Evolutionary conservation across 495 filamentous ascomycete species (phyloP).

Genomic region (Thermothielavioides terrestris): DNA sequence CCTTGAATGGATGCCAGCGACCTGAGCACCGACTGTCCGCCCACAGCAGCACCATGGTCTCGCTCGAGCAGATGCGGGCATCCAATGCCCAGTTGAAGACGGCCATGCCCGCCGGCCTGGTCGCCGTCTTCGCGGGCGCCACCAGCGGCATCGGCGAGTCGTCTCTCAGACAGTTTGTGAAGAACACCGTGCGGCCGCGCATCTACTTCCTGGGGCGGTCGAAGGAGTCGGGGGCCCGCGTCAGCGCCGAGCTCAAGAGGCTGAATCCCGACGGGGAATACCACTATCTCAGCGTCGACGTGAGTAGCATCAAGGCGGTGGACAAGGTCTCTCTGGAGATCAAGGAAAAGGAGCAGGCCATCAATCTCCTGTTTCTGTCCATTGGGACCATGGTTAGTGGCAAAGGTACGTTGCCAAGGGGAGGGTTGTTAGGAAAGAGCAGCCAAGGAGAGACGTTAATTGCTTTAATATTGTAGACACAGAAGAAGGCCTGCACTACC

Average conservation of each 20-base stretch:
- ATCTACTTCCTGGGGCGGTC: constrained; percentile 42
- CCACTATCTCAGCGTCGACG: constrained; percentile 47
- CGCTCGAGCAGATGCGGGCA: constrained; percentile 24
- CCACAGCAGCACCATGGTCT: constrained; percentile 35
- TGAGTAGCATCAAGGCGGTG: constrained; percentile 50
- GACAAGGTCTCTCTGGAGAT: constrained; percentile 53
- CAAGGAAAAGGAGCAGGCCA: constrained; percentile 37
- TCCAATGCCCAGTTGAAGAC: constrained; percentile 33
- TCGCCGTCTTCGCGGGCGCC: constrained; percentile 55
- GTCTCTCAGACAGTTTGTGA: constrained; percentile 48
- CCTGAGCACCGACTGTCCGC: too few relatives aligned
- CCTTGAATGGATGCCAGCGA: too few relatives aligned
- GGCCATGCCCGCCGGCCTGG: constrained; percentile 32
- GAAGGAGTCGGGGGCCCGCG: constrained; percentile 33
- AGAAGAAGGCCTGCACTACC: constrained; percentile 47
- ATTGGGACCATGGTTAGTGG: constrained; percentile 34
- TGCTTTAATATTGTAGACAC: constrained; percentile 36
- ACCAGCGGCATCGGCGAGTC: constrained; percentile 56
- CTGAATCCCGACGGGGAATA: constrained; percentile 47
- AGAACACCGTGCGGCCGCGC: constrained; percentile 31
- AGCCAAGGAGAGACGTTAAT: too few relatives aligned
- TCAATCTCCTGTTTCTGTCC: constrained; percentile 57
- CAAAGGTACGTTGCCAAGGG: constrained; percentile 1
- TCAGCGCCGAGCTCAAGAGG: constrained; percentile 35
- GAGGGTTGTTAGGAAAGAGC: too few relatives aligned